Evolutionary conservation across 495 filamentous ascomycete species (phyloP).

Genomic region (Podospora sp.): DNA sequence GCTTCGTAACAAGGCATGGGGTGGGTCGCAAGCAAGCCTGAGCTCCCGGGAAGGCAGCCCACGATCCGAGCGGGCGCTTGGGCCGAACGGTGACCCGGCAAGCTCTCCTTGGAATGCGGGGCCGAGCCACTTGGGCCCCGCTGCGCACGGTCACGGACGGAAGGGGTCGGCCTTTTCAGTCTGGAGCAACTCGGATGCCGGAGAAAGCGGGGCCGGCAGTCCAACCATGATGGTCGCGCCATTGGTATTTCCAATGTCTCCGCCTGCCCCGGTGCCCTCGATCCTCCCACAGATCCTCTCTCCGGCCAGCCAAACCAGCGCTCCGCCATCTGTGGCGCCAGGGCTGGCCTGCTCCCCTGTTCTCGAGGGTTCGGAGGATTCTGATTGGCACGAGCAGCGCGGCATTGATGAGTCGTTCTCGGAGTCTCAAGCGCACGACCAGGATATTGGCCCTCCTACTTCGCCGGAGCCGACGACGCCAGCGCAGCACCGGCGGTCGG

Average conservation of each 20-base stretch:
- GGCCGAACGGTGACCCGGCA: conserved; percentile 25
- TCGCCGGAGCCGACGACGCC: neutral
- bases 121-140: neutral
- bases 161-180: conserved; percentile 48
- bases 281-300: conserved; percentile 22
- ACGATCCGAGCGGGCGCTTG: conserved; percentile 39
- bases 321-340: conserved; percentile 4
- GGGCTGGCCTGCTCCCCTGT: conserved; percentile 40
- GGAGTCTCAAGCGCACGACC: neutral
- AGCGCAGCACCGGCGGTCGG: conserved; percentile 23
- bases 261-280: conserved; percentile 19
- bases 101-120: conserved; percentile 24
- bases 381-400: neutral
- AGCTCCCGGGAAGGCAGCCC: conserved; percentile 64
- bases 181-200: conserved; percentile 43
- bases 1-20: conserved; percentile 74
- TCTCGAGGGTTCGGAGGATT: conserved; percentile 41
- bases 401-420: neutral
- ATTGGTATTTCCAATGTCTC: conserved; percentile 25
- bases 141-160: conserved; percentile 29
- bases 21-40: conserved; percentile 74
- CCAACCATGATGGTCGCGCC: conserved; percentile 38
- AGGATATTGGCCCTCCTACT: neutral
- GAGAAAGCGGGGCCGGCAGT: conserved; percentile 38
- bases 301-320: conserved; percentile 1